Evolutionary conservation across 768 basidiomycete species (phyloP).

Genomic region (Obba rivulosa): DNA sequence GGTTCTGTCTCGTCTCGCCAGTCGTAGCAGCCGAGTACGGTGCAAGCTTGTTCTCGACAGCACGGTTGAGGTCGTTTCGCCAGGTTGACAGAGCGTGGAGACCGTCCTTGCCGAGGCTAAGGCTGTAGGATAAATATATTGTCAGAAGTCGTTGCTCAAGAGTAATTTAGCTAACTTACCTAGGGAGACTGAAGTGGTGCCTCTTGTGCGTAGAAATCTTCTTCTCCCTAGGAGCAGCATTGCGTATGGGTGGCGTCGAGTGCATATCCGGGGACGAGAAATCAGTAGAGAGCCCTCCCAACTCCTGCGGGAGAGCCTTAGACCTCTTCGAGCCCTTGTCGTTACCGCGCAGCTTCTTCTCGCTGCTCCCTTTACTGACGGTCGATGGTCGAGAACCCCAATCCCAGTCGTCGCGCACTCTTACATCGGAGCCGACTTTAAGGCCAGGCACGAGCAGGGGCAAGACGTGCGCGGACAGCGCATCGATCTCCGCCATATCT

Average conservation of each 20-base stretch:
- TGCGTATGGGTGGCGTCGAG: conserved; percentile 50
- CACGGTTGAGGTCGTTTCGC: conserved; percentile 50
- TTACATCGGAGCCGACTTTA: conserved; percentile 51
- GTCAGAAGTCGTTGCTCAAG: no score
- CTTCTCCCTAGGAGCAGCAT: conserved; percentile 24
- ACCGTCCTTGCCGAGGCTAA: conserved; percentile 58
- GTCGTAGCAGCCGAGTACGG: conserved; percentile 30
- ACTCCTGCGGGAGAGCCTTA: conserved; percentile 21
- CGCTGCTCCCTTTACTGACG: conserved; percentile 4
- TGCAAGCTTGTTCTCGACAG: conserved; percentile 38
- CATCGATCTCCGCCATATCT: conserved; percentile 61
- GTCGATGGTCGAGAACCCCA: conserved; percentile 8
- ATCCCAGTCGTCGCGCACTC: conserved; percentile 34
- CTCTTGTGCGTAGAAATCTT: conserved; percentile 53
- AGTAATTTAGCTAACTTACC: conserved; percentile 30
- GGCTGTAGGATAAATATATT: conserved; percentile 32
- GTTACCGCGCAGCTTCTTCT: conserved; percentile 1
- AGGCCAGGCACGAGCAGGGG: conserved; percentile 66
- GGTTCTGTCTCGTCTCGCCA: conserved; percentile 41
- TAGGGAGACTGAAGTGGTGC: conserved; percentile 63
- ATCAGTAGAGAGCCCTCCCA: conserved; percentile 29
- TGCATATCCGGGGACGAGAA: conserved; percentile 55
- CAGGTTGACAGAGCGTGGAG: conserved; percentile 44
- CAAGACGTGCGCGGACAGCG: conserved; percentile 61
- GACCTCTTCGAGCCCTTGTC: conserved; percentile 8